Conservation (phyloP, 768 basidiomycete species). For the Amanita phalloides region DNA sequence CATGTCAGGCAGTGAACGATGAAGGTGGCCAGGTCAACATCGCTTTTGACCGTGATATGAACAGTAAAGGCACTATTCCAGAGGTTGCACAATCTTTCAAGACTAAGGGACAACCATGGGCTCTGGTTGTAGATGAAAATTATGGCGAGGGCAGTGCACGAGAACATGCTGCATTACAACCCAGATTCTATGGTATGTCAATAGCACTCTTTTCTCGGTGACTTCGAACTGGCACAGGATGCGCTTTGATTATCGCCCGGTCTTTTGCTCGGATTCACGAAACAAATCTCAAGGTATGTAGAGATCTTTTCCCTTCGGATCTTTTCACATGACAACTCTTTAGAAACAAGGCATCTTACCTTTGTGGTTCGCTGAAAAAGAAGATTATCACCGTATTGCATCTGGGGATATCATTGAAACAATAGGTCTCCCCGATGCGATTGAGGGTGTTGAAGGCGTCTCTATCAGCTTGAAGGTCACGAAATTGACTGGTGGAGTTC, state of each 20-base stretch:
- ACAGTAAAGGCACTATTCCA: slow-evolving; percentile 73
- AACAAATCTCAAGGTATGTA: slow-evolving; percentile 81
- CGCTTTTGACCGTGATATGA: slow-evolving; percentile 68
- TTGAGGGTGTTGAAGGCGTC: slow-evolving; percentile 36
- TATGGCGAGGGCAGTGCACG: slow-evolving; percentile 97
- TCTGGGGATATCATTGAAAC: slow-evolving; percentile 81
- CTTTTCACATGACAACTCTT: slow-evolving; percentile 8
- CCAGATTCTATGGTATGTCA: slow-evolving; percentile 77
- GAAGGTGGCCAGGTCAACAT: slow-evolving; percentile 90
- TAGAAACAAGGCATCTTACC: slow-evolving; percentile 98
- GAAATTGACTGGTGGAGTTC: slow-evolving; percentile 46
- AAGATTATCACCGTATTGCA: slow-evolving; percentile 76
- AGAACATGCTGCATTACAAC: slow-evolving; percentile 96
- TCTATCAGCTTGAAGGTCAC: slow-evolving; percentile 55
- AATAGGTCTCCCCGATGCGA: slow-evolving; percentile 61
- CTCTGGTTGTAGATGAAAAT: slow-evolving; percentile 90
- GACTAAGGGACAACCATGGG: slow-evolving; percentile 78
- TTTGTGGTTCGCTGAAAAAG: slow-evolving; percentile 84
- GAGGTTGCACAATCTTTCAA: slow-evolving; percentile 85
- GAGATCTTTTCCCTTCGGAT: neutral
- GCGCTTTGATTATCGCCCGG: slow-evolving; percentile 77
- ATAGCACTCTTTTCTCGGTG: neutral
- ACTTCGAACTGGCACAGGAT: slow-evolving; percentile 37
- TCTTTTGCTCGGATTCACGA: slow-evolving; percentile 99
- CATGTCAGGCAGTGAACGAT: slow-evolving; percentile 74